Conservation (phyloP, 2,329 filamentous ascomycete genomes). For the Ambrosiella beaveri region DNA sequence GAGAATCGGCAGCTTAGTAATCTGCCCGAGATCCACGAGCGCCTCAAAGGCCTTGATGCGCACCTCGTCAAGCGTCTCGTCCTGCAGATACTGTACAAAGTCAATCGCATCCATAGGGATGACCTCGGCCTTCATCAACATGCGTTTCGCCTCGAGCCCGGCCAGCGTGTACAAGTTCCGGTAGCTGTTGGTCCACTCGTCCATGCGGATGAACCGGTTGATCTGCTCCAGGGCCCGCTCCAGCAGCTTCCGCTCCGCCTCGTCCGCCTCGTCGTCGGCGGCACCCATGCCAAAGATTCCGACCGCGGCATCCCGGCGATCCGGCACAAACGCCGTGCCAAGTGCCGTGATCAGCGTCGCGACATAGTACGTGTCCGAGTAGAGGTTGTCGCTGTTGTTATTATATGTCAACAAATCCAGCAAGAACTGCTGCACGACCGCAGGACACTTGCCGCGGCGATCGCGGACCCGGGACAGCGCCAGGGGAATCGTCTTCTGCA, state of each 20-base stretch:
- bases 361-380: constrained; percentile 80
- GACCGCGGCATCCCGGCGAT: constrained; percentile 22
- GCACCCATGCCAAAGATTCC: constrained; percentile 1
- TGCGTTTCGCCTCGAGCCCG: constrained; percentile 42
- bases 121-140: constrained; percentile 46
- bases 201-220: constrained; percentile 47
- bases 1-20: constrained; percentile 38
- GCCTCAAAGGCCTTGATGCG: constrained; percentile 50
- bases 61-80: constrained; percentile 44
- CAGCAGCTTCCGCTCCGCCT: constrained; percentile 31
- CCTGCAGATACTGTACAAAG: constrained; percentile 47
- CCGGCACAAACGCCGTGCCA: constrained; percentile 39
- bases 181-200: constrained; percentile 51
- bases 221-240: constrained; percentile 42
- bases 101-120: constrained; percentile 36
- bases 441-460: constrained; percentile 53
- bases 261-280: constrained; percentile 25
- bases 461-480: constrained; percentile 68
- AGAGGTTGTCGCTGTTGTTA: constrained; percentile 79
- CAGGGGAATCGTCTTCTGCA: constrained; percentile 68
- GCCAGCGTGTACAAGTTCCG: constrained; percentile 50
- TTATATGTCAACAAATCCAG: constrained; percentile 84
- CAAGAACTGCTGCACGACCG: constrained; percentile 65
- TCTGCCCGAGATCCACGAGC: constrained; percentile 43
- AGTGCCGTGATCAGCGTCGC: constrained; percentile 54